Evolutionary conservation across 2,329 filamentous ascomycete genomes (phyloP).

Genomic region (Sporothrix globosa): DNA sequence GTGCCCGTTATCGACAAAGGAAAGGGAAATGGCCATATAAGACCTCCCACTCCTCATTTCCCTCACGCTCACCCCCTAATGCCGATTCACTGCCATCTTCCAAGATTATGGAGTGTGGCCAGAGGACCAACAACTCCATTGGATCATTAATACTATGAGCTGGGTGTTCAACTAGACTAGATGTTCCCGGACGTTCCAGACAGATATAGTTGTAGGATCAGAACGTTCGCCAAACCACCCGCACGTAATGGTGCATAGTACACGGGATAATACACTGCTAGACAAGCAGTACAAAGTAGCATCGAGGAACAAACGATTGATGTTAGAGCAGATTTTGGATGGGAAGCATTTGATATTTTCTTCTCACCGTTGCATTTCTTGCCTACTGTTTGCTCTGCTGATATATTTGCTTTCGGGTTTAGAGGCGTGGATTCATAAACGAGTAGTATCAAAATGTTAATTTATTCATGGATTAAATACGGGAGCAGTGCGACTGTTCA

Average conservation of each 20-base stretch:
- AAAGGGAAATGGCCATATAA: background rate
- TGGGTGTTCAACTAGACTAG: background rate
- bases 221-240: background rate
- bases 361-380: background rate
- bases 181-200: background rate
- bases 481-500: too few relatives aligned
- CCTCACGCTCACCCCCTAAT: background rate
- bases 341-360: background rate
- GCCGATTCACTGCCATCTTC: background rate
- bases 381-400: background rate
- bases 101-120: background rate
- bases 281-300: background rate
- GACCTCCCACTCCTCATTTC: background rate
- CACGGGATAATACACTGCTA: constrained; percentile 1
- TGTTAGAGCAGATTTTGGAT: background rate
- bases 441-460: too few relatives aligned
- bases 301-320: background rate
- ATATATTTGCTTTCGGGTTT: background rate
- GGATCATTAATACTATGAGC: background rate
- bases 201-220: background rate
- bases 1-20: too few relatives aligned
- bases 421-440: background rate
- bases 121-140: background rate
- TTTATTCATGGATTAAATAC: background rate
- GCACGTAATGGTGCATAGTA: background rate